These are phyloP conservation scores for Trametes polyzona DNA, from an alignment of 1,284 basidiomycete species.

Conservation along the genomic window DNA sequence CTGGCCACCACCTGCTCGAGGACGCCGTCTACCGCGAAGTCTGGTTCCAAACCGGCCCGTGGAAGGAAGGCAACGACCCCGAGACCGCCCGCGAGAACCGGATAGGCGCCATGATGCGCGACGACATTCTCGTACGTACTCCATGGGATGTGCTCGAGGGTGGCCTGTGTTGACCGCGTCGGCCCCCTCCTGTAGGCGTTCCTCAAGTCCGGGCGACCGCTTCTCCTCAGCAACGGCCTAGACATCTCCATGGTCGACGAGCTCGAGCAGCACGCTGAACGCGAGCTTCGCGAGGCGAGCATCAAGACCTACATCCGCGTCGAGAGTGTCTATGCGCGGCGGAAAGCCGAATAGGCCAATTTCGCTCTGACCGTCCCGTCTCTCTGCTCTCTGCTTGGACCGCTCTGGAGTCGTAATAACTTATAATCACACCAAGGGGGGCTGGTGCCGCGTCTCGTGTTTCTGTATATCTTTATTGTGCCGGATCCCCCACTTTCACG, in stretches of 20 bases:
- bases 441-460: not conserved
- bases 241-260: conserved; percentile 53
- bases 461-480: conserved; percentile 1
- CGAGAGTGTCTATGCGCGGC: conserved; percentile 60
- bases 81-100: conserved; percentile 34
- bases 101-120: conserved; percentile 42
- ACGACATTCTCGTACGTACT: conserved; percentile 46
- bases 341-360: conserved; percentile 40
- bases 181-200: conserved; percentile 51
- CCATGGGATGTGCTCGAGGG: not conserved
- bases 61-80: conserved; percentile 39
- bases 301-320: conserved; percentile 55
- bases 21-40: conserved; percentile 57
- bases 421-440: conserved; percentile 1
- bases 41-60: conserved; percentile 62
- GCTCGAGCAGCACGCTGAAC: conserved; percentile 51
- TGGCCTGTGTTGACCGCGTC: not conserved
- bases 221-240: conserved; percentile 66
- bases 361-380: not conserved
- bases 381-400: not conserved
- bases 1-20: conserved; percentile 55
- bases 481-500: not conserved
- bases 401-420: not conserved
- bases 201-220: conserved; percentile 62
- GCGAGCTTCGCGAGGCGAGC: conserved; percentile 55